Conservation (phyloP, 352 stramenopile genomes). For the Globisporangium camurandrum region DNA sequence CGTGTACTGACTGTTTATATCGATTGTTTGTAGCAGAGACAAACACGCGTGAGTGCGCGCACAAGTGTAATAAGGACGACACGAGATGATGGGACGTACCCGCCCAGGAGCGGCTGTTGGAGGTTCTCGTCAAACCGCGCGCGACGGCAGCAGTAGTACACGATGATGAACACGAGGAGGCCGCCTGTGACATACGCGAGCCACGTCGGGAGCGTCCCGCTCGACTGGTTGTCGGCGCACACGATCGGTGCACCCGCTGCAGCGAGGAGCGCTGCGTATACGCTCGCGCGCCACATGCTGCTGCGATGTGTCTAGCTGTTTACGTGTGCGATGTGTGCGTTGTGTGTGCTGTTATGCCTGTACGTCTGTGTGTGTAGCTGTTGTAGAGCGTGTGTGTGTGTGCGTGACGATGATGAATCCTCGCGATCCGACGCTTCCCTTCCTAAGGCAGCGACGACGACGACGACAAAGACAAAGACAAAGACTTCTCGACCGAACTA, state of each 20-base stretch:
- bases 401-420: too few species aligned
- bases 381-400: too few species aligned
- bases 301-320: too few species aligned
- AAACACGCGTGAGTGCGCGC: neutral
- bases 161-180: constrained; percentile 79
- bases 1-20: constrained; percentile 59
- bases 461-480: too few species aligned
- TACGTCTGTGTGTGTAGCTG: too few species aligned
- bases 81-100: constrained; percentile 13
- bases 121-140: constrained; percentile 83
- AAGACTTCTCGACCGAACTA: too few species aligned
- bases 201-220: constrained; percentile 60
- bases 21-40: neutral
- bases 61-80: neutral
- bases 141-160: constrained; percentile 85
- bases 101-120: constrained; percentile 74
- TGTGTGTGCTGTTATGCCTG: too few species aligned
- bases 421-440: too few species aligned
- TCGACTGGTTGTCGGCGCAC: constrained; percentile 19
- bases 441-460: too few species aligned
- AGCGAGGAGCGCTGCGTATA: constrained; percentile 29
- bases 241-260: constrained; percentile 15
- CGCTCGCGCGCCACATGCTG: constrained; percentile 13
- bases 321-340: too few species aligned
- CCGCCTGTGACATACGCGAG: constrained; percentile 80